phyloP scores from a whole-genome alignment of 768 basidiomycete genomes.

The Termitomyces sp. region DNA sequence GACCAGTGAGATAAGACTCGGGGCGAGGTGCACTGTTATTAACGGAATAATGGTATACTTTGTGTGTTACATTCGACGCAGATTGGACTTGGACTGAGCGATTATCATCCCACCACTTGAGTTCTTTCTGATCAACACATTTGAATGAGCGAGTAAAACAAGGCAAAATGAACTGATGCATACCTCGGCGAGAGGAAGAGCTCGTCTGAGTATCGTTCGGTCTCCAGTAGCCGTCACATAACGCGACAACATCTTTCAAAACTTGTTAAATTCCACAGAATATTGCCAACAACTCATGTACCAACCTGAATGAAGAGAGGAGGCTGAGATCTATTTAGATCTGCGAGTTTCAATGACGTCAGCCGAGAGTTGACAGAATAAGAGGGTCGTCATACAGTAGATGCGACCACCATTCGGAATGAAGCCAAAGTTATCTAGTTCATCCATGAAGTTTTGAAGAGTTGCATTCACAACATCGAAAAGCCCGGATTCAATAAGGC shows the following conservation, averaged over 20 bases:
- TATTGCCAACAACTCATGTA: neutral
- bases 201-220: constrained; percentile 67
- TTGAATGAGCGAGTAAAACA: neutral
- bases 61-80: constrained; percentile 59
- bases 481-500: constrained; percentile 77
- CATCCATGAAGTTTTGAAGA: constrained; percentile 93
- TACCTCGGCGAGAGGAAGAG: constrained; percentile 81
- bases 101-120: constrained; percentile 78
- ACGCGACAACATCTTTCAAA: constrained; percentile 74
- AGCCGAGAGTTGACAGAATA: constrained; percentile 30
- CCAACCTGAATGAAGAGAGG: constrained; percentile 79
- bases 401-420: constrained; percentile 93
- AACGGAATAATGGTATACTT: constrained; percentile 70
- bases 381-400: constrained; percentile 51
- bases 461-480: constrained; percentile 69
- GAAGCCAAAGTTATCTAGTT: constrained; percentile 79
- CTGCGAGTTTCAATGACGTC: constrained; percentile 27
- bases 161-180: constrained; percentile 3
- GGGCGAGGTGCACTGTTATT: constrained; percentile 85
- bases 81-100: constrained; percentile 66
- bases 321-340: constrained; percentile 87
- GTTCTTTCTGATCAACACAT: constrained; percentile 51
- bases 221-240: constrained; percentile 75
- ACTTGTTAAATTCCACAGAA: neutral
- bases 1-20: constrained; percentile 70